phyloP scores from a whole-genome alignment of 169 alveolate species.

The Hepatocystis sp. region DNA sequence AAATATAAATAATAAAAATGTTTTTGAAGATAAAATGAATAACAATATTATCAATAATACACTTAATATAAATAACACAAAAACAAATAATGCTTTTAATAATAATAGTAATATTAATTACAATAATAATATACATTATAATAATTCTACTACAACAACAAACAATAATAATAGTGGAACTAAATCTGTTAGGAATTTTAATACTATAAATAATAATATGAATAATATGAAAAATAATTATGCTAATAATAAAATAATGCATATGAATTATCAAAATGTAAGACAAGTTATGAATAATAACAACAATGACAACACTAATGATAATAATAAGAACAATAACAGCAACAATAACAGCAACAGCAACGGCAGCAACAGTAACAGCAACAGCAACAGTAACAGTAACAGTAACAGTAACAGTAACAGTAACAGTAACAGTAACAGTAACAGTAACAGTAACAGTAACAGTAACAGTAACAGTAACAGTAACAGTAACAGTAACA shows the following conservation, averaged over 20 bases:
- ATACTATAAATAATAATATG: background rate
- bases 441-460: background rate
- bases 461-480: background rate
- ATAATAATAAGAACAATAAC: no score
- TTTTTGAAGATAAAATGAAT: background rate
- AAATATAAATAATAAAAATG: slow-evolving; percentile 7
- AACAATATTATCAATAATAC: background rate
- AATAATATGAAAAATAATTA: background rate
- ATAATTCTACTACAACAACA: no score
- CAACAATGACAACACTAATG: background rate
- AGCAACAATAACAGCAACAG: background rate
- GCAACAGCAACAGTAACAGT: no score
- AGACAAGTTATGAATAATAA: background rate
- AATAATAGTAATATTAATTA: background rate
- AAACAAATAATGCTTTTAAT: background rate
- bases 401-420: no score
- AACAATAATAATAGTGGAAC: no score
- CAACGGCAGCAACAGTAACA: no score
- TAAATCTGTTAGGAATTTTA: background rate
- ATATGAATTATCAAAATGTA: no score
- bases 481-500: background rate
- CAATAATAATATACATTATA: no score
- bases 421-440: no score
- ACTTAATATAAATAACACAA: background rate
- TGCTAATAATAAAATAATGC: background rate